Evolutionary conservation across 75 land plant species (phyloP), one percentile per base, ranked within the genome.

Genomic region (Sequoiadendron giganteum): DNA sequence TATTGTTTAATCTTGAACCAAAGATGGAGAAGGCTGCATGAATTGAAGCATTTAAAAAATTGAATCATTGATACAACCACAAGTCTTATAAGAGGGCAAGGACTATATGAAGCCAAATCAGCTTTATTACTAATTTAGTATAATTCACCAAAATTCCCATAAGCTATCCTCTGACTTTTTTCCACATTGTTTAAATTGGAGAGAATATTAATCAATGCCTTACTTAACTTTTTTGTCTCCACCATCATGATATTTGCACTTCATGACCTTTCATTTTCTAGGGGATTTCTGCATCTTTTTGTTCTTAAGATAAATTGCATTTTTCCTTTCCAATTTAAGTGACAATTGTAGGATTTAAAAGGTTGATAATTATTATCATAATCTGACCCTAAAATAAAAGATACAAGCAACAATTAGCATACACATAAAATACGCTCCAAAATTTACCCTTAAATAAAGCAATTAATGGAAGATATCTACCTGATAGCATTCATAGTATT

Each of bases 401-500:
- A 91, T 38, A 78, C 68, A 78, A 16, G 48, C 3, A 72, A 1
- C 3, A n/a, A 30, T 85, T 54, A 83, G 82, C 86, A 76, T 25
- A 76, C 21, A 21, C 52, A 25, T 34, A 34, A 85, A 77, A 10
- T 39, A 10, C 30, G 19, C 87, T 65, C 40, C 43, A 11, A 15
- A 5, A 19, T 55, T 85, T 30, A 39, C 86, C 15, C 28, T 15
- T 82, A 13, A 40, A 40, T 34, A 15, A 85, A 85, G 18, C n/a
- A 15, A 55, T 8, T 21, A 49, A 65, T 65, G 30, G 42, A 81
- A 34, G 28, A 79, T 78, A n/a, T 48, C 3, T 48, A 95, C 99
- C 97, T 97, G 99, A 91, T 90, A 97, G 90, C 98, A 98, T 92
- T 98, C 99, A 84, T 98, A 98, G 84, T 97, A 97, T 87, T 97